Evolutionary conservation across 108 stramenopile genomes (phyloP).

Genomic region (Skeletonema tropicum): DNA sequence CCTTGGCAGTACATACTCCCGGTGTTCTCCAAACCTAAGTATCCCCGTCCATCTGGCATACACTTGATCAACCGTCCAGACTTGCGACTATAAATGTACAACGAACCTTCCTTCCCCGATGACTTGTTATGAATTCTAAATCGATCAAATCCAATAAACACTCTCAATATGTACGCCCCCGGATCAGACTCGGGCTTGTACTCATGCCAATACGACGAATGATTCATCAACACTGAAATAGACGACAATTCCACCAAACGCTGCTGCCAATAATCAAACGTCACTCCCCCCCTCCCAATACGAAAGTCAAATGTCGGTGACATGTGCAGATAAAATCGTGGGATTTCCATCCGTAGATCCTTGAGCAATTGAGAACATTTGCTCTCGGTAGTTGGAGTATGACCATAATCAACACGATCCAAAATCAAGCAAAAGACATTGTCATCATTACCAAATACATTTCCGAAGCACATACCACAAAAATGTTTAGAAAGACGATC

Average conservation of each 20-base stretch:
- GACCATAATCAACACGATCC: constrained; percentile 22
- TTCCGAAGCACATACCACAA: not conserved
- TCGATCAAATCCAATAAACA: constrained; percentile 28
- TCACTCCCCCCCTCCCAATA: constrained; percentile 22
- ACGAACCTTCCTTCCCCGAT: constrained; percentile 8
- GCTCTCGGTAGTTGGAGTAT: not conserved
- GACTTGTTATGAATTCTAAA: constrained; percentile 10
- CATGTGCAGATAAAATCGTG: constrained; percentile 60
- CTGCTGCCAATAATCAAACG: constrained; percentile 59
- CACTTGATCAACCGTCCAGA: constrained; percentile 46
- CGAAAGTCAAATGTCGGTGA: constrained; percentile 45
- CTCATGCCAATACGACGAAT: constrained; percentile 20
- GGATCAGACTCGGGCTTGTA: not conserved
- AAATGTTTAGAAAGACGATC: constrained; percentile 46
- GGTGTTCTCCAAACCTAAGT: constrained; percentile 6
- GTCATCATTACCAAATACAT: constrained; percentile 1
- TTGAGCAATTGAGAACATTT: constrained; percentile 13
- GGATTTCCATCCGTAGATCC: constrained; percentile 41
- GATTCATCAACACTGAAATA: constrained; percentile 46
- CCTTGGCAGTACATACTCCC: constrained; percentile 25
- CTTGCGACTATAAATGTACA: constrained; percentile 60
- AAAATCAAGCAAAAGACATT: constrained; percentile 35
- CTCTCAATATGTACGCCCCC: constrained; percentile 4
- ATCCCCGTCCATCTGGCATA: constrained; percentile 18
- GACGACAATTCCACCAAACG: constrained; percentile 57